These are phyloP conservation scores for Chernovozyma aurita DNA, from an alignment of 1,139 yeast genomes.

Conservation along the genomic window DNA sequence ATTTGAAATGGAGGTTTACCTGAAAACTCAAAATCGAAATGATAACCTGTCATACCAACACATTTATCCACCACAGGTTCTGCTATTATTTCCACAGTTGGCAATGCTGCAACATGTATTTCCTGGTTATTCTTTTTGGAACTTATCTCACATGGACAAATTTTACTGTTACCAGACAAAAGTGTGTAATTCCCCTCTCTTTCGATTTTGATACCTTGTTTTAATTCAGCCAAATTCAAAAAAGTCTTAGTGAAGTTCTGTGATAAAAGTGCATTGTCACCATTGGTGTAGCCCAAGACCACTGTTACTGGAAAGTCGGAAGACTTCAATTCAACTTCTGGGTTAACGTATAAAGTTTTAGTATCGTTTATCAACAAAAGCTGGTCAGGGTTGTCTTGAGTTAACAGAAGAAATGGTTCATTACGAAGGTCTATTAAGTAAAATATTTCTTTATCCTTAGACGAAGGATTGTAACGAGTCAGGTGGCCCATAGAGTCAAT, in stretches of 20 bases:
- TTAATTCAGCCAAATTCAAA: conserved; percentile 23
- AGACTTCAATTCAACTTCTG: conserved; percentile 13
- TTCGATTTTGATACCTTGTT: conserved; percentile 35
- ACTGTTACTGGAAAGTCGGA: conserved; percentile 47
- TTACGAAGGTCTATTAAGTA: conserved; percentile 61
- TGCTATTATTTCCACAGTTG: conserved; percentile 49
- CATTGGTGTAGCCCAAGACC: conserved; percentile 26
- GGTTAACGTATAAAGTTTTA: conserved; percentile 27
- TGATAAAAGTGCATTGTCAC: conserved; percentile 20
- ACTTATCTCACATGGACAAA: conserved; percentile 60
- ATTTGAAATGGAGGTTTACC: conserved; percentile 84
- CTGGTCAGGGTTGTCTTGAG: conserved; percentile 34
- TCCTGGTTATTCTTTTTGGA: conserved; percentile 23
- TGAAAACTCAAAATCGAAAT: conserved; percentile 60
- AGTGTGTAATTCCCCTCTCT: conserved; percentile 64
- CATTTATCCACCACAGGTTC: conserved; percentile 76
- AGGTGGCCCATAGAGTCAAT: conserved; percentile 74
- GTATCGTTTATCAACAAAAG: conserved; percentile 40
- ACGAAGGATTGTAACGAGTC: conserved; percentile 48
- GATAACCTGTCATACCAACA: conserved; percentile 83
- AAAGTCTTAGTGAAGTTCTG: conserved; percentile 33
- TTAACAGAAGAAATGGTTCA: conserved; percentile 45
- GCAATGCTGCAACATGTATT: conserved; percentile 35
- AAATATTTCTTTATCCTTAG: conserved; percentile 43
- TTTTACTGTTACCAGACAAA: conserved; percentile 47